phyloP scores from a whole-genome alignment of 2,329 filamentous ascomycete species.

The Microdochium nivale region DNA sequence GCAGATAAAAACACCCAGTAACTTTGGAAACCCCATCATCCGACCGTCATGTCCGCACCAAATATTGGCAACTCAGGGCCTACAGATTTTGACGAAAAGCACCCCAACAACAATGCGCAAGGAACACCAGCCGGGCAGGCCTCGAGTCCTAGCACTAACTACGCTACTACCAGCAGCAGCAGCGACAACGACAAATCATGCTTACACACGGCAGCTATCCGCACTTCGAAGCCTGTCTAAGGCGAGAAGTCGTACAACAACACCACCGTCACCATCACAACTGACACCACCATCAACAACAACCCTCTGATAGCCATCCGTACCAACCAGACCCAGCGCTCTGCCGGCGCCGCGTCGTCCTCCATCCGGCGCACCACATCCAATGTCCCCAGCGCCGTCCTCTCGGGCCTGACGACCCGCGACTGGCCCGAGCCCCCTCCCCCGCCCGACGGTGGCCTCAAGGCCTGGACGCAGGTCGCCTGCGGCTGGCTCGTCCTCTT shows the following conservation, averaged over 20 bases:
- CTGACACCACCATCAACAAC: background rate
- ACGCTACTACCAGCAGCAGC: background rate
- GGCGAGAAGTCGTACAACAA: background rate
- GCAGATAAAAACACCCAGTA: background rate
- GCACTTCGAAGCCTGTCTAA: background rate
- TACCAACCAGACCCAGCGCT: background rate
- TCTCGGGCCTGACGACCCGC: background rate
- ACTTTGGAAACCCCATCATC: background rate
- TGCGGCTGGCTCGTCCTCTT: constrained; percentile 30
- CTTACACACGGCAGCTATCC: background rate
- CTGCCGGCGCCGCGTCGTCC: background rate
- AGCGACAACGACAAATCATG: background rate
- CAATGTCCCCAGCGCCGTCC: background rate
- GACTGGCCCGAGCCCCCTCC: background rate
- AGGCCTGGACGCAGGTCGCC: constrained; percentile 25
- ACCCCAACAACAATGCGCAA: background rate
- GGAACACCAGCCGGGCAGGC: background rate
- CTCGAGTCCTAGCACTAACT: background rate
- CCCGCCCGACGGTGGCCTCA: constrained; percentile 9
- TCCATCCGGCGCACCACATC: background rate
- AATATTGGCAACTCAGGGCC: background rate
- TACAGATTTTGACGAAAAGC: background rate
- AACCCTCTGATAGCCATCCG: background rate
- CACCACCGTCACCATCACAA: background rate
- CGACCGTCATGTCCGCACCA: background rate